phyloP scores from a whole-genome alignment of 2,329 filamentous ascomycete genomes.

The Zarea fungicola region DNA sequence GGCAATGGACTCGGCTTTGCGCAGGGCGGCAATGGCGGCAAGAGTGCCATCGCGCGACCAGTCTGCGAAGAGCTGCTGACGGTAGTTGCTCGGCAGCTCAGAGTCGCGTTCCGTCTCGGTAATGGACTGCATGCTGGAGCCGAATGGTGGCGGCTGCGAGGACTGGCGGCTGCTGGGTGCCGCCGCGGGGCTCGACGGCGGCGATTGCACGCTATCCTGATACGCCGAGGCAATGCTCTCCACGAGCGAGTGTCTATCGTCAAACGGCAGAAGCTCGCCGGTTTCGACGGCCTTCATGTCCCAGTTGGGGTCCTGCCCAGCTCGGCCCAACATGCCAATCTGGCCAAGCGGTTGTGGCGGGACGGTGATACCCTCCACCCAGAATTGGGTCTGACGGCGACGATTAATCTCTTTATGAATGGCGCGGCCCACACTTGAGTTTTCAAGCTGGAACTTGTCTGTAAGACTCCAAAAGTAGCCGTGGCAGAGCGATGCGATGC shows the following conservation, averaged over 20 bases:
- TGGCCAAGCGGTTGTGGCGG: conserved; percentile 61
- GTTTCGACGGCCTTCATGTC: conserved; percentile 51
- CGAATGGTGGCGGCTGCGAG: conserved; percentile 52
- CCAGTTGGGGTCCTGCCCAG: conserved; percentile 39
- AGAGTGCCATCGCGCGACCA: conserved; percentile 77
- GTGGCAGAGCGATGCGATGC: conserved; percentile 77
- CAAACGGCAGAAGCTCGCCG: conserved; percentile 68
- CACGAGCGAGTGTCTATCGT: conserved; percentile 65
- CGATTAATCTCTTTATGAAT: conserved; percentile 73
- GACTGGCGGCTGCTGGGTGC: conserved; percentile 61
- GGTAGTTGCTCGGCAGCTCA: conserved; percentile 62
- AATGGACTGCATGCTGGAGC: conserved; percentile 37
- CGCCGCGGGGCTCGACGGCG: conserved; percentile 62
- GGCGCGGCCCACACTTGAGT: conserved; percentile 60
- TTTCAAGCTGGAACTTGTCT: conserved; percentile 72
- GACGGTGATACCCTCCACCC: conserved; percentile 69
- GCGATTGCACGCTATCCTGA: conserved; percentile 54
- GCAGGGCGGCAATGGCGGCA: conserved; percentile 60
- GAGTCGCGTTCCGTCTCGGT: conserved; percentile 35
- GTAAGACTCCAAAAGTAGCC: conserved; percentile 81
- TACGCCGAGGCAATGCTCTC: conserved; percentile 71
- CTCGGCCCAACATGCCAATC: conserved; percentile 50
- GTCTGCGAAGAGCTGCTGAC: conserved; percentile 69
- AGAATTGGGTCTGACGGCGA: conserved; percentile 68
- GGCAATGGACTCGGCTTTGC: conserved; percentile 67